A percentile compares a stretch with the other conserved stretches of the same genome.
phyloP scores from a whole-genome alignment of 2,329 filamentous ascomycete species.

The Phialocephala sp. region DNA sequence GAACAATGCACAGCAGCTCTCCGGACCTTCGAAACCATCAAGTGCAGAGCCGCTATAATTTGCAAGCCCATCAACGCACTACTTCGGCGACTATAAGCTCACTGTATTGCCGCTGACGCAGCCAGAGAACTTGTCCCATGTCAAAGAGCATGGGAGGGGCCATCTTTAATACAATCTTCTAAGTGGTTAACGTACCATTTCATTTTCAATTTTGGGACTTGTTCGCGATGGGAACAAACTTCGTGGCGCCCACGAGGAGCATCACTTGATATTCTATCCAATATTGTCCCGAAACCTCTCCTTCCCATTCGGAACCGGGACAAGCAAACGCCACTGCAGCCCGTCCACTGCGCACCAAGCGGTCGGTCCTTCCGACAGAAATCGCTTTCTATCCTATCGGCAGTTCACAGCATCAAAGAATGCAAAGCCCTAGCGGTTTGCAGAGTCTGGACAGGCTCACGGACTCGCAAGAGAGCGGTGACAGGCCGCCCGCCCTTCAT shows the following conservation, averaged over 20 bases:
- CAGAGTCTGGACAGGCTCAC: background rate
- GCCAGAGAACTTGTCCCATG: background rate
- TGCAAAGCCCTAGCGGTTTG: background rate
- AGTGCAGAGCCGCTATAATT: background rate
- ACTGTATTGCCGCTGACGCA: background rate
- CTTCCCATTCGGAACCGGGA: background rate
- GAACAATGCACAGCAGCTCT: background rate
- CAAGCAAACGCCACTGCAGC: background rate
- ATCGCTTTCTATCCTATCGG: background rate
- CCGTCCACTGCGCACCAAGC: slow-evolving; percentile 1
- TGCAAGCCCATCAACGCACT: background rate
- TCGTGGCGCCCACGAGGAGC: too few relatives aligned
- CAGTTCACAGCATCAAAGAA: background rate
- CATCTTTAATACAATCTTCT: too few relatives aligned
- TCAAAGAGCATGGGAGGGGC: too few relatives aligned
- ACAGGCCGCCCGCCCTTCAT: background rate
- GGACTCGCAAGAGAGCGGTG: background rate
- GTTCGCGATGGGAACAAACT: too few relatives aligned
- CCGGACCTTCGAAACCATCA: background rate
- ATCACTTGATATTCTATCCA: background rate
- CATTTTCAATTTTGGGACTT: too few relatives aligned
- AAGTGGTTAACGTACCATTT: too few relatives aligned
- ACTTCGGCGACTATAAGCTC: background rate
- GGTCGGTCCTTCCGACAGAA: background rate
- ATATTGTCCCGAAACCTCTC: slow-evolving; percentile 1